A percentile compares a stretch with the other conserved stretches of the same genome.
These are phyloP conservation scores for Hsuehochloa calcarea DNA, from an alignment of 176 grass and related monocot species.

Conservation along the genomic window DNA sequence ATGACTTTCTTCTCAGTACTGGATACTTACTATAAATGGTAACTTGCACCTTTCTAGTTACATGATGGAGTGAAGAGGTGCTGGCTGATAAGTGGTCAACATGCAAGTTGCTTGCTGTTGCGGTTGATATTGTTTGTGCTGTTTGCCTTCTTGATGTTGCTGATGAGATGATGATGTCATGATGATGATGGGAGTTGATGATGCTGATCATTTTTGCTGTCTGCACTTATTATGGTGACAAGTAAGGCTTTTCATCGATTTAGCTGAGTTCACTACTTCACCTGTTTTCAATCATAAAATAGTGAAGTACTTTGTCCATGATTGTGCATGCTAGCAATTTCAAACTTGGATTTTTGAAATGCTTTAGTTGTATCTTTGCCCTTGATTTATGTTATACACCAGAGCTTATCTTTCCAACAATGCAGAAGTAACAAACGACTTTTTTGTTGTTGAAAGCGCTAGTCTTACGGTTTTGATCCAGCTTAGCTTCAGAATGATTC, in stretches of 20 bases:
- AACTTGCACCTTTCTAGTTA: slow-evolving; percentile 68
- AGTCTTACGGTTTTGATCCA: not conserved
- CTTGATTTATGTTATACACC: not conserved
- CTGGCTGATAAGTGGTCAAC: slow-evolving; percentile 54
- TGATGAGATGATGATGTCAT: slow-evolving; percentile 33
- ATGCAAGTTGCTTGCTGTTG: slow-evolving; percentile 52
- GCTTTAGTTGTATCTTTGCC: not conserved
- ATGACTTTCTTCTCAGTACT: slow-evolving; percentile 25
- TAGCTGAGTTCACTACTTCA: slow-evolving; percentile 17
- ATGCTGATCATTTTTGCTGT: slow-evolving; percentile 43
- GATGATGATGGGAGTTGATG: slow-evolving; percentile 37
- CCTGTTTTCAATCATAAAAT: not conserved
- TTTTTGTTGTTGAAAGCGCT: not conserved
- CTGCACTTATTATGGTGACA: slow-evolving; percentile 42
- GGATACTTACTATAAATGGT: slow-evolving; percentile 41
- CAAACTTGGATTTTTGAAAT: not conserved
- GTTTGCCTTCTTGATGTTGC: slow-evolving; percentile 54
- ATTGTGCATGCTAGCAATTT: slow-evolving; percentile 7
- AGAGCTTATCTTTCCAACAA: not conserved
- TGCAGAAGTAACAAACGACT: not conserved
- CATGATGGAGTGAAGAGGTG: slow-evolving; percentile 58
- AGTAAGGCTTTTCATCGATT: slow-evolving; percentile 53
- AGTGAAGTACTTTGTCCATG: not conserved
- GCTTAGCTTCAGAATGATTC: not conserved
- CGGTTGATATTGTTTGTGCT: slow-evolving; percentile 59